Evolutionary conservation across 805 yeast genomes (phyloP).

Genomic region (Citeromyces nyonsensis): DNA sequence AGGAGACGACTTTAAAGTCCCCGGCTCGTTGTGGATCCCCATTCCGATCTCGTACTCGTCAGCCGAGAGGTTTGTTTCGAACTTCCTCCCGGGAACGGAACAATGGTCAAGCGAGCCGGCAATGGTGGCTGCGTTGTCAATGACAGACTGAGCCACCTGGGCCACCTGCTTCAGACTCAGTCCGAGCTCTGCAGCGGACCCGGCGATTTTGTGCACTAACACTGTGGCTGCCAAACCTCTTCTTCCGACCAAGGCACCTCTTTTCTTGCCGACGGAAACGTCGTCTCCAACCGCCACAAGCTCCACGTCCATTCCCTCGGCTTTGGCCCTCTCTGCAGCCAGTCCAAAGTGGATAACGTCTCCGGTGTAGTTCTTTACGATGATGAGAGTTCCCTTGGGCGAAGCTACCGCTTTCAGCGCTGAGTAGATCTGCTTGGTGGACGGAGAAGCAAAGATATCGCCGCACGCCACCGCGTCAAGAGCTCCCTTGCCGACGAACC

Average conservation of each 20-base stretch:
- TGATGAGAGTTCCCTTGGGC: slow-evolving; percentile 17
- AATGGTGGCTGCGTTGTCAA: slow-evolving; percentile 14
- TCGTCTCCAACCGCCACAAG: slow-evolving; percentile 17
- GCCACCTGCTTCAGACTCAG: slow-evolving; percentile 12
- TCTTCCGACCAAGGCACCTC: slow-evolving; percentile 18
- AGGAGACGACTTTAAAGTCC: slow-evolving; percentile 13
- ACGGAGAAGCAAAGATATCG: slow-evolving; percentile 24
- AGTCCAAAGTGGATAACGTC: slow-evolving; percentile 22
- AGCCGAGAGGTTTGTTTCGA: slow-evolving; percentile 8
- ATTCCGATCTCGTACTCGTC: slow-evolving; percentile 18
- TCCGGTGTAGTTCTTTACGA: slow-evolving; percentile 22
- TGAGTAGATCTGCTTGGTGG: slow-evolving; percentile 19
- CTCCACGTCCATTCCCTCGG: slow-evolving; percentile 5
- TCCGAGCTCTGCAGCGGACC: slow-evolving; percentile 14
- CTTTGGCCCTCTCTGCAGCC: slow-evolving; percentile 14
- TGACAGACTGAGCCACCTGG: slow-evolving; percentile 13
- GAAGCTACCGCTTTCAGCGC: slow-evolving; percentile 19
- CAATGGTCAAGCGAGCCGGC: slow-evolving; percentile 22
- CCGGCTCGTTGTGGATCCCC: slow-evolving; percentile 24
- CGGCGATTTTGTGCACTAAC: slow-evolving; percentile 15
- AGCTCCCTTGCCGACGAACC: slow-evolving; percentile 22
- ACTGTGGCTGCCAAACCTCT: slow-evolving; percentile 19
- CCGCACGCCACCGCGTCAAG: slow-evolving; percentile 23
- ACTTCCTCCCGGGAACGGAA: slow-evolving; percentile 18
- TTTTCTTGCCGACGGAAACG: slow-evolving; percentile 16